phyloP scores from a whole-genome alignment of 345 rosid genomes.

The Erucastrum elatum region DNA sequence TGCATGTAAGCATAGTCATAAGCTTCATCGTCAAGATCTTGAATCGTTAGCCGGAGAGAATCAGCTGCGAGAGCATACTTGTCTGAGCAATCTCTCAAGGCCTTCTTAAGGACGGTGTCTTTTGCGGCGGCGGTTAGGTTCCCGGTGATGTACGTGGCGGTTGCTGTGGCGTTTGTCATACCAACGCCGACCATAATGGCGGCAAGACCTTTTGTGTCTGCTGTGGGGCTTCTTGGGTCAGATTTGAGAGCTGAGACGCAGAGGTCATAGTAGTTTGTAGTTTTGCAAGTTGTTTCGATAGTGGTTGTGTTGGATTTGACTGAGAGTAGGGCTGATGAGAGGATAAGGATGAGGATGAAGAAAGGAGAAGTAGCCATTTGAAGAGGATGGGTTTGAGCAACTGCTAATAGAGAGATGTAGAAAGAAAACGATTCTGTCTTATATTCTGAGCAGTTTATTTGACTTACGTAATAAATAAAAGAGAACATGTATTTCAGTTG shows the following conservation, averaged over 20 bases:
- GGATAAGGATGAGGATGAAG: conserved; percentile 29
- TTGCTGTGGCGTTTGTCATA: conserved; percentile 63
- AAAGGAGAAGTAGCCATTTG: conserved; percentile 30
- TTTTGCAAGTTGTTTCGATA: conserved; percentile 66
- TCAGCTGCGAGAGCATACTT: conserved; percentile 60
- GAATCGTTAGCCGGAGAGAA: conserved; percentile 52
- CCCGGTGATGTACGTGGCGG: conserved; percentile 60
- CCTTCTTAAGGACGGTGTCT: conserved; percentile 42
- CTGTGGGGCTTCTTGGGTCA: conserved; percentile 53
- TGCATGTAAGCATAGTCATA: conserved; percentile 73
- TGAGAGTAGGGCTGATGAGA: conserved; percentile 18
- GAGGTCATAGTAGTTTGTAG: conserved; percentile 63
- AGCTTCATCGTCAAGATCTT: conserved; percentile 54
- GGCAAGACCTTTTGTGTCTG: conserved; percentile 74
- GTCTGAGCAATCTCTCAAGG: conserved; percentile 59
- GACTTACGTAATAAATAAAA: not conserved
- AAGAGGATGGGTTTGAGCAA: conserved; percentile 5
- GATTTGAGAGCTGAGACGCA: conserved; percentile 75
- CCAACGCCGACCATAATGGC: conserved; percentile 58
- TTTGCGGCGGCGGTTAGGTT: conserved; percentile 30
- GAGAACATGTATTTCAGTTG: not conserved
- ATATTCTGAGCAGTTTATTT: conserved; percentile 4
- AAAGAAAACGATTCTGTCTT: conserved; percentile 21
- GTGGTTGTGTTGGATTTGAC: conserved; percentile 37
- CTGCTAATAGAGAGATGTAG: not conserved